Evolutionary conservation across 495 filamentous ascomycete genomes (phyloP), one percentile per base, ranked within the genome.

Genomic region (Xylaria nigripes): DNA sequence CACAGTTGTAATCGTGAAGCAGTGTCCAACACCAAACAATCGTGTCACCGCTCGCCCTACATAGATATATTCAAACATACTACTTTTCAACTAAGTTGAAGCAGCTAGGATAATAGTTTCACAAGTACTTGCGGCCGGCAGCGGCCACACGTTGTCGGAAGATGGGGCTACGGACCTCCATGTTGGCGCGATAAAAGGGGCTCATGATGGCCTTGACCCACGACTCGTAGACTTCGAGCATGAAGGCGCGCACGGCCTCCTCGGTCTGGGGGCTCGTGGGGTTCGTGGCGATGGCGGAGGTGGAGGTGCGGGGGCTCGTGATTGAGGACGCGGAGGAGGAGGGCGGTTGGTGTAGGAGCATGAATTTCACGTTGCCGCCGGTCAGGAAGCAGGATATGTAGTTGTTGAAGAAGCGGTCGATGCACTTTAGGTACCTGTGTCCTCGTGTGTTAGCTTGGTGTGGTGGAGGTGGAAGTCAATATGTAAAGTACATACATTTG

Each of bases 141-240:
- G 87, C 87, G 10, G 79, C 81, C 2, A 98, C 88, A 70, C 86
- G 81, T 36, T 73, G 66, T 63, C 88, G 76, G 66, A 98, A 98
- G 2, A 96, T 82, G 0, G 87, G 82, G 68, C 89, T 96, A 67
- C 76, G 79, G 29, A 98, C 83, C 66, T 85, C 81, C 81, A 86
- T 86, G 62, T 92, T 87, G 44, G 83, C 77, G 49, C 78, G 72
- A 70, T 94, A 95, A 70, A 98, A 98, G 30, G 93, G 93, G 67
- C 81, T 95, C 93, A 98, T 96, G 36, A 90, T 80, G n/a, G 89
- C 86, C 78, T 98, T 98, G 43, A 95, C 78, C 80, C 92, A 98
- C 54, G 78, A 84, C 69, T 97, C 93, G 68, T 95, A 96, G 12
- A 95, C 86, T 65, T 98, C 93, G 5, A 74, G 75, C 73, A 98